phyloP scores from a whole-genome alignment of 148 eudicot species.

The Selenicereus undatus region DNA sequence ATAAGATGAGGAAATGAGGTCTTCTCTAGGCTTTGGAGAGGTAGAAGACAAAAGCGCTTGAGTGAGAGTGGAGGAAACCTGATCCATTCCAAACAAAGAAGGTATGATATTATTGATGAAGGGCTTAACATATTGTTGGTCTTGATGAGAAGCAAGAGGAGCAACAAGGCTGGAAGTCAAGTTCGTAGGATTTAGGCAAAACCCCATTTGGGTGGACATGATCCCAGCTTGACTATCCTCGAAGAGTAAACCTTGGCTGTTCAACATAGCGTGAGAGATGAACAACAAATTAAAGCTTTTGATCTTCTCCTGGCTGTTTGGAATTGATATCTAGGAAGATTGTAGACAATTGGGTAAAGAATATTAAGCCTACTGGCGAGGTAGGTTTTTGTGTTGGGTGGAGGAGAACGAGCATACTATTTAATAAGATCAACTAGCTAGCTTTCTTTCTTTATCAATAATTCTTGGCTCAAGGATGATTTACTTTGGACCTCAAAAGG shows the following conservation, averaged over 20 bases:
- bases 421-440: neutral
- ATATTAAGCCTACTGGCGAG: neutral
- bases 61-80: conserved; percentile 18
- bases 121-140: conserved; percentile 23
- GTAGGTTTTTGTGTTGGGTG: conserved; percentile 20
- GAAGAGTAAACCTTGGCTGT: conserved; percentile 33
- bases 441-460: neutral
- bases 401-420: neutral
- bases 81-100: conserved; percentile 27
- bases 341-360: neutral
- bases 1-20: conserved; percentile 23
- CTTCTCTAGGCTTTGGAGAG: conserved; percentile 27
- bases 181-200: conserved; percentile 38
- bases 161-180: conserved; percentile 11
- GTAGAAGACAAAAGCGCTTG: conserved; percentile 20
- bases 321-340: no score
- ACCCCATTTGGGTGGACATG: conserved; percentile 41
- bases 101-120: conserved; percentile 19
- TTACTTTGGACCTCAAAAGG: neutral
- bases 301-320: neutral
- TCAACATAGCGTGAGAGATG: conserved; percentile 33
- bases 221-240: conserved; percentile 39
- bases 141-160: neutral
- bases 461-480: conserved; percentile 12
- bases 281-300: neutral